Evolutionary conservation across 257 asterid species (phyloP).

Genomic region (Rubia yunnanensis): DNA sequence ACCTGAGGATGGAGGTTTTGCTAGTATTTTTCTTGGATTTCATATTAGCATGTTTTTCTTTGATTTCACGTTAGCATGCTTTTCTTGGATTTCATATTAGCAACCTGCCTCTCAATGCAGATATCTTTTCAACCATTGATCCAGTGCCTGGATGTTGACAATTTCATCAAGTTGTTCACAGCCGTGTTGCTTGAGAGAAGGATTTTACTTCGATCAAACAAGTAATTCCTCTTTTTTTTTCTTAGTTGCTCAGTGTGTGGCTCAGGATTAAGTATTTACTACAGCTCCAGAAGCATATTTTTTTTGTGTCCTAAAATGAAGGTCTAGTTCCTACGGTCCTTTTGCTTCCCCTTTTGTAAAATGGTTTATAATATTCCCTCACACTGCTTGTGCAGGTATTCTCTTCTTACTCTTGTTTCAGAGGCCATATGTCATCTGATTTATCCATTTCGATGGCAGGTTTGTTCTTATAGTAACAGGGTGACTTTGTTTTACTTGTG

Average conservation of each 20-base stretch:
- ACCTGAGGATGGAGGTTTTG: neutral
- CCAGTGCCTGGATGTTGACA: conserved; percentile 97
- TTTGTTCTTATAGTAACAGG: conserved; percentile 11
- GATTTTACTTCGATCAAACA: conserved; percentile 88
- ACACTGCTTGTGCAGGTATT: conserved; percentile 49
- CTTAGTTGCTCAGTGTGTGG: neutral
- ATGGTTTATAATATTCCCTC: conserved; percentile 1
- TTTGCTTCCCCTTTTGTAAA: neutral
- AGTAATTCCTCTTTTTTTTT: conserved; percentile 33
- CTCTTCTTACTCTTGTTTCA: conserved; percentile 89
- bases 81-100: neutral
- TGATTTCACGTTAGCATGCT: too few species aligned
- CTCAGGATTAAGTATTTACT: neutral
- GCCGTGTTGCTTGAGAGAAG: conserved; percentile 94
- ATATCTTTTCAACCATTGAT: conserved; percentile 95
- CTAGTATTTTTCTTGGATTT: neutral
- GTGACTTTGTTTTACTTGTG: conserved; percentile 6
- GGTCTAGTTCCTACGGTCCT: neutral
- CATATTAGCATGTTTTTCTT: neutral
- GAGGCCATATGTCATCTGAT: conserved; percentile 97
- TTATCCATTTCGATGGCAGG: conserved; percentile 99
- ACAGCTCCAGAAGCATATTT: neutral
- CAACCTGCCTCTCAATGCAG: conserved; percentile 29
- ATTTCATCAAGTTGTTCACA: conserved; percentile 75
- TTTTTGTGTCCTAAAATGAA: neutral